Evolutionary conservation across 1,284 basidiomycete genomes (phyloP).

Genomic region (Leucoagaricus sp.): DNA sequence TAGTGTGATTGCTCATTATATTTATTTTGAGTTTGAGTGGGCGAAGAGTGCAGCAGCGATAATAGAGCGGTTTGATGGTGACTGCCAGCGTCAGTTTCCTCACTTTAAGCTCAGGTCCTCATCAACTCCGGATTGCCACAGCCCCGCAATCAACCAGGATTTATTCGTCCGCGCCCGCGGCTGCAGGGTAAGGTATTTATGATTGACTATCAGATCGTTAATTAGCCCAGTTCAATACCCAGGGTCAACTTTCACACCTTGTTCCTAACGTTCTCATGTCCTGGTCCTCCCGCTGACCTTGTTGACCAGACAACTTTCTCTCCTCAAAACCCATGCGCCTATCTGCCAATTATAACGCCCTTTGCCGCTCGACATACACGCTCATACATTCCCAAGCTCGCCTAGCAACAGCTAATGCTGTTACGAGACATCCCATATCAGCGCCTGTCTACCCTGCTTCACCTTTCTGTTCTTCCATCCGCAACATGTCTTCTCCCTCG

Average conservation of each 20-base stretch:
- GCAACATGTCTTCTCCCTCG: constrained; percentile 7
- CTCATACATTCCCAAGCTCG: constrained; percentile 1
- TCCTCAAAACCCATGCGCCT: not conserved
- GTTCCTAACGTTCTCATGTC: too few species aligned
- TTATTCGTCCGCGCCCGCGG: too few species aligned
- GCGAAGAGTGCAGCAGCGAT: constrained; percentile 11
- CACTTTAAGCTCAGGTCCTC: too few species aligned
- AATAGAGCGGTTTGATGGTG: constrained; percentile 16
- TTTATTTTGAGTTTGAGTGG: constrained; percentile 13
- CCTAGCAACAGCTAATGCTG: not conserved
- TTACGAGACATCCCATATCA: not conserved
- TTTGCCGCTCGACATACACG: not conserved
- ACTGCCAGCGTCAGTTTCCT: too few species aligned
- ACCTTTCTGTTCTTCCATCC: not conserved
- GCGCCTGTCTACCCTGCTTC: not conserved
- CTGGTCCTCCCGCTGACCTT: constrained; percentile 1
- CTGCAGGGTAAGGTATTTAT: too few species aligned
- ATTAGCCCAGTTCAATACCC: too few species aligned
- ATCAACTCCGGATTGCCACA: too few species aligned
- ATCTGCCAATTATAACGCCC: not conserved
- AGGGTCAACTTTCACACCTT: too few species aligned
- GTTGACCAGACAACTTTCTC: not conserved
- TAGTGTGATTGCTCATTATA: not conserved
- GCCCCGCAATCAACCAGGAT: too few species aligned
- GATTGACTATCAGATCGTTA: too few species aligned